Conservation (phyloP, 2,329 filamentous ascomycete genomes). For the Ophiostoma perfectum region DNA sequence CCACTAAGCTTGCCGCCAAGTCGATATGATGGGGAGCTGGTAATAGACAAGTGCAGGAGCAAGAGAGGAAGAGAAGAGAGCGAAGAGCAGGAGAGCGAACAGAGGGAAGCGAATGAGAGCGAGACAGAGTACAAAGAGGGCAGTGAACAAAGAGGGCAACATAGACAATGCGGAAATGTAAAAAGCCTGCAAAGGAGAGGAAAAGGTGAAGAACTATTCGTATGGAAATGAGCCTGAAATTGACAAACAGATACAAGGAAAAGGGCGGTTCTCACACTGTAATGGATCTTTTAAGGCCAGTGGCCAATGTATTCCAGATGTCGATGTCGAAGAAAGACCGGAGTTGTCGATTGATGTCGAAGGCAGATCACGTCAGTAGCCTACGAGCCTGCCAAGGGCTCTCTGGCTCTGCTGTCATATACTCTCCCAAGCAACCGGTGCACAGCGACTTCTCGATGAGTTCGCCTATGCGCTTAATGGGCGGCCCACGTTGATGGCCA, state of each 20-base stretch:
- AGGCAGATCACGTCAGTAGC: conserved; percentile 1
- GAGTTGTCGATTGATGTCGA: not conserved
- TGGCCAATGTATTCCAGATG: not conserved
- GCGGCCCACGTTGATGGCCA: too few relatives aligned
- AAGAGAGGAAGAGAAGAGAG: too few relatives aligned
- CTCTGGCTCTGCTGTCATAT: too few relatives aligned
- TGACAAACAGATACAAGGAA: not conserved
- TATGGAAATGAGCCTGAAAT: not conserved
- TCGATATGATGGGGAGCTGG: not conserved
- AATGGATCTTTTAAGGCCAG: not conserved
- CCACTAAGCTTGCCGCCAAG: conserved; percentile 18
- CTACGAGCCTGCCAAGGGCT: not conserved
- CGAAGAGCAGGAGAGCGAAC: not conserved
- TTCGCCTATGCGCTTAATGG: too few relatives aligned
- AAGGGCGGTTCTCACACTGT: not conserved
- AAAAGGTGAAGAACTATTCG: not conserved
- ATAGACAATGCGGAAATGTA: not conserved
- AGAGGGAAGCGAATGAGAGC: not conserved
- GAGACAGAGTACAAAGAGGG: not conserved
- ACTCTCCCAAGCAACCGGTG: too few relatives aligned
- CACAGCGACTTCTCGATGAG: too few relatives aligned
- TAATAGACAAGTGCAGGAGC: too few relatives aligned
- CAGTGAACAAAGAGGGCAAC: not conserved
- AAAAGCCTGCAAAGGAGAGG: not conserved
- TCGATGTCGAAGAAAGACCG: not conserved